A percentile compares a stretch with the other conserved stretches of the same genome.
These are phyloP conservation scores for Adansonia gregorii DNA, from an alignment of 441 rosid genomes.

Conservation along the genomic window DNA sequence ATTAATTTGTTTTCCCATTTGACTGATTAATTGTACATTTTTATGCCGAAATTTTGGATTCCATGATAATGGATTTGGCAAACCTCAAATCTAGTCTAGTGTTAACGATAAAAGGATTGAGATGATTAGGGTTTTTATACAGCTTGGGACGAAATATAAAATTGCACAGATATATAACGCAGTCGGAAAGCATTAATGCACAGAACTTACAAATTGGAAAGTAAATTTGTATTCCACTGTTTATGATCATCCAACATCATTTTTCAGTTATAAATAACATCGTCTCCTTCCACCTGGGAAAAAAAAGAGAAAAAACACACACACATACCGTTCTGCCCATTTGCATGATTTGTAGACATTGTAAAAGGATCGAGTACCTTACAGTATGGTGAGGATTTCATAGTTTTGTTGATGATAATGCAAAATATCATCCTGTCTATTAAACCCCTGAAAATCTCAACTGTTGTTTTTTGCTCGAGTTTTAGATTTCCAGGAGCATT, in stretches of 20 bases:
- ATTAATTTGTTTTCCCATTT: background rate
- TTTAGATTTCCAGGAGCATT: background rate
- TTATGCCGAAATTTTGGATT: background rate
- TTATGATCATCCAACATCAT: no score
- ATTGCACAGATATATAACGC: background rate
- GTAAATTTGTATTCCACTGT: no score
- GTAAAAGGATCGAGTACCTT: no score
- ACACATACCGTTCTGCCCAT: no score
- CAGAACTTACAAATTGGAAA: no score
- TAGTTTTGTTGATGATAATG: background rate
- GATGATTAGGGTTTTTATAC: slow-evolving; percentile 7
- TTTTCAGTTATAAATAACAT: no score
- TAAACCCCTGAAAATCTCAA: slow-evolving; percentile 5
- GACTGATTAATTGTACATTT: slow-evolving; percentile 1
- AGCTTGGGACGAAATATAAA: background rate
- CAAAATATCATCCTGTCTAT: background rate
- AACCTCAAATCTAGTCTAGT: background rate
- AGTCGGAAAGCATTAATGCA: background rate
- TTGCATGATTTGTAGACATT: no score
- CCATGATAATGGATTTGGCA: background rate
- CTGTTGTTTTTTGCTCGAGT: background rate
- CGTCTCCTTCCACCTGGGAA: no score
- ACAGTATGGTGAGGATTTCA: background rate
- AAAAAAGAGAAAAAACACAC: no score
- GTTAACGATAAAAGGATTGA: background rate